Base-by-base conservation (phyloP, 345 rosid species). In the Anastatica hierochuntica region DNA sequence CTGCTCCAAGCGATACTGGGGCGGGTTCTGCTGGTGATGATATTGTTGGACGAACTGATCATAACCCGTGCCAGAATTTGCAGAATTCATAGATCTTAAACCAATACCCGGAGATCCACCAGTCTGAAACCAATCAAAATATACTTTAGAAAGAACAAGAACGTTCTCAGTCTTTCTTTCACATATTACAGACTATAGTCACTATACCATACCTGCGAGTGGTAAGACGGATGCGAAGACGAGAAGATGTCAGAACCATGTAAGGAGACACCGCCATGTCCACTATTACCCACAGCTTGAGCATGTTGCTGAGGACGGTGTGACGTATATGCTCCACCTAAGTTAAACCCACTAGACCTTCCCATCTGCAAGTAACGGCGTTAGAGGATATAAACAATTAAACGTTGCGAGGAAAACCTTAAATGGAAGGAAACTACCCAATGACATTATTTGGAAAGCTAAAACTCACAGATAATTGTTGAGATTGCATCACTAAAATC, bases 401-500 rank as follows among this genome's bases (percentile, higher is more conserved):
- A 29, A 29, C 6, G n/a, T n/a, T n/a, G n/a, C n/a, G n/a, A n/a
- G n/a, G n/a, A n/a, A n/a, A n/a, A n/a, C n/a, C n/a, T n/a, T n/a
- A n/a, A n/a, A n/a, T n/a, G n/a, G n/a, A 29, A 29, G 10, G 10
- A 29, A 6, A 29, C 9, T 4, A 8, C 24, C 24, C 24, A 2
- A 29, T 29, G 10, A 44, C 18, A 54, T 27, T 31, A 45, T 20
- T 48, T 29, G 10, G 3, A 31, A 59, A 9, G 37, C 52, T 23
- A 40, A 18, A 38, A 68, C 98, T 75, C 71, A 92, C 98, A 47
- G 88, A 77, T 67, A 83, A 90, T 64, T 82, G 95, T 74, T 90
- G 98, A 63, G 95, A 81, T 70, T 84, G 98, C 94, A 90, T 84
- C 94, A 88, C 75, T 37, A 86, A 76, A 66, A 81, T 62, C 8